These are phyloP conservation scores for Aspergillus clavatus DNA, from an alignment of 2,329 filamentous ascomycete species.

Conservation along the genomic window DNA sequence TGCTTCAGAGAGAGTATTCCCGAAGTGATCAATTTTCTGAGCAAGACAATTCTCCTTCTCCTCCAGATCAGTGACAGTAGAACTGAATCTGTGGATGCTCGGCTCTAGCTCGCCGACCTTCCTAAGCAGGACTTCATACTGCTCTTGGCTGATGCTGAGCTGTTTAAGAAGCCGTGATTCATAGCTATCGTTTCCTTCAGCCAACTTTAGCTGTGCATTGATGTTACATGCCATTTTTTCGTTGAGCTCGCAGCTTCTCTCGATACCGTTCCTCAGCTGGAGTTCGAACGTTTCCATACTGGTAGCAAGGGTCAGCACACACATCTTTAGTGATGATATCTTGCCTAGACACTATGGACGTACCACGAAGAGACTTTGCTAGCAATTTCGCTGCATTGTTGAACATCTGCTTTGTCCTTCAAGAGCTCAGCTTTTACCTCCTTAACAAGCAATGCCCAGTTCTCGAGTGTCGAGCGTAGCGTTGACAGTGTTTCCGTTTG, in stretches of 20 bases:
- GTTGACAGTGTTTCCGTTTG: slow-evolving; percentile 12
- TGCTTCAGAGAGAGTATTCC: slow-evolving; percentile 15
- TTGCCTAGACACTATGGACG: slow-evolving; percentile 3
- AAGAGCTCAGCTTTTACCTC: slow-evolving; percentile 13
- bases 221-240: slow-evolving; percentile 10
- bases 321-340: neutral
- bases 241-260: slow-evolving; percentile 14
- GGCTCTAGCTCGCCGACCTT: slow-evolving; percentile 17
- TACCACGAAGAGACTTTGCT: slow-evolving; percentile 21
- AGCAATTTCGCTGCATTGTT: slow-evolving; percentile 15
- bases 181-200: slow-evolving; percentile 15
- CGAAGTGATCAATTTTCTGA: slow-evolving; percentile 24
- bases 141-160: slow-evolving; percentile 17
- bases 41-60: slow-evolving; percentile 23
- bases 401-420: slow-evolving; percentile 13
- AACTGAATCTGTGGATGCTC: slow-evolving; percentile 15
- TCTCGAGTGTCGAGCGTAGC: slow-evolving; percentile 12
- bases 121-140: slow-evolving; percentile 15
- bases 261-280: slow-evolving; percentile 14
- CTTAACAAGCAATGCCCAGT: slow-evolving; percentile 13
- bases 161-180: slow-evolving; percentile 18
- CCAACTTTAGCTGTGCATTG: slow-evolving; percentile 18
- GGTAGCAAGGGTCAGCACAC: slow-evolving; percentile 1
- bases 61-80: slow-evolving; percentile 19
- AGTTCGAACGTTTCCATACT: slow-evolving; percentile 22